phyloP scores from a whole-genome alignment of 805 yeast species.

The Spencermartinsiella europaea region DNA sequence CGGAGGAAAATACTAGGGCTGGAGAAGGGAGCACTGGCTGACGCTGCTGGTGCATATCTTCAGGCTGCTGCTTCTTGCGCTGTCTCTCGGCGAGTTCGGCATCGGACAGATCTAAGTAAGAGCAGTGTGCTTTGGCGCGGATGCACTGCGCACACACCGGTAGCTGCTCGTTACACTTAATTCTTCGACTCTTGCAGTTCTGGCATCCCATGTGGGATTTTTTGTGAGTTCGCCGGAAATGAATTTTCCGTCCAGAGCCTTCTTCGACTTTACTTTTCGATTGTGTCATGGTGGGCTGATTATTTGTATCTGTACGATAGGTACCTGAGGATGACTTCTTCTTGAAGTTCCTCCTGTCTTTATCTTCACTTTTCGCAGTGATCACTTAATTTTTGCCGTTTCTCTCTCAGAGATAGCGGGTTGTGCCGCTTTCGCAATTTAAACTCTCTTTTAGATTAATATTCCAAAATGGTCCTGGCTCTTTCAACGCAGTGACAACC shows the following conservation, averaged over 20 bases:
- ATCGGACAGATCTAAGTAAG: constrained; percentile 44
- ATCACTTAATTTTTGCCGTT: too few species aligned
- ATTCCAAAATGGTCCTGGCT: too few species aligned
- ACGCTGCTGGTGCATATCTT: constrained; percentile 2
- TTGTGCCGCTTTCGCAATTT: too few species aligned
- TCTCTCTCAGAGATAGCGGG: too few species aligned
- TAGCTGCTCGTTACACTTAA: constrained; percentile 61
- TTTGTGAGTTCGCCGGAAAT: constrained; percentile 53
- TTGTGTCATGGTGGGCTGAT: too few species aligned
- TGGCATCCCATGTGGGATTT: constrained; percentile 75
- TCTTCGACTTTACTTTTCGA: not conserved
- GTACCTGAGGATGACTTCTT: too few species aligned
- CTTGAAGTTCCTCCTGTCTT: too few species aligned
- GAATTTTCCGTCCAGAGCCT: constrained; percentile 25
- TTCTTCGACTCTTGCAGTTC: constrained; percentile 56
- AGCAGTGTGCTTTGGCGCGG: constrained; percentile 43
- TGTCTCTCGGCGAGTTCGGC: constrained; percentile 35
- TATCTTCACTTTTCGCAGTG: too few species aligned
- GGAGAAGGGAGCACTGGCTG: not conserved
- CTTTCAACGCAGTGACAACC: too few species aligned
- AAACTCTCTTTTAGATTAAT: too few species aligned
- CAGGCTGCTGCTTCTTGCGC: constrained; percentile 18
- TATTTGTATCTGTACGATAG: too few species aligned
- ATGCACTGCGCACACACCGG: constrained; percentile 55
- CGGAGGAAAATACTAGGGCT: not conserved